Evolutionary conservation across 164 flowering plant genomes (phyloP).

Genomic region (Litsea cubeba): DNA sequence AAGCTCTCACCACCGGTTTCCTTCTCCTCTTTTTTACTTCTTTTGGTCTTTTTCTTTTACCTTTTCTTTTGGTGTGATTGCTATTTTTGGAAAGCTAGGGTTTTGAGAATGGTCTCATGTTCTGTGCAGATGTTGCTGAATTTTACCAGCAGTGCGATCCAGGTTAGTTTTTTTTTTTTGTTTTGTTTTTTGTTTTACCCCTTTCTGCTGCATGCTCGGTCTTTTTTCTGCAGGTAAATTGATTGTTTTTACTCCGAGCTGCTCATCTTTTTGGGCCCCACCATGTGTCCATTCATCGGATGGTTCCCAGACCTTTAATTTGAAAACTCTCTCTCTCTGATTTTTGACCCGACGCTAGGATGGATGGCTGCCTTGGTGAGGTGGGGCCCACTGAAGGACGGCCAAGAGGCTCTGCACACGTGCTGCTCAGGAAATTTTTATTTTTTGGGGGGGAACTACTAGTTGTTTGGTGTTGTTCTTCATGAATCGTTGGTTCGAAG

Average conservation of each 20-base stretch:
- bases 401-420: too few species aligned
- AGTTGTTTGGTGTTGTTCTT: too few species aligned
- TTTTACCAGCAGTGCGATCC: conserved; percentile 73
- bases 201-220: not conserved
- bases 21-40: not conserved
- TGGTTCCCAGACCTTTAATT: not conserved
- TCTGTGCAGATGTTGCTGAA: conserved; percentile 57
- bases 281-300: not conserved
- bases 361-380: too few species aligned
- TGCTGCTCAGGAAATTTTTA: too few species aligned
- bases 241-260: too few species aligned
- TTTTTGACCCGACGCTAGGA: too few species aligned
- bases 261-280: not conserved
- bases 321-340: too few species aligned
- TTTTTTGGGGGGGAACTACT: too few species aligned
- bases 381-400: too few species aligned
- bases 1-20: conserved; percentile 64
- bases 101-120: not conserved
- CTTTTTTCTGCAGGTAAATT: not conserved
- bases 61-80: not conserved
- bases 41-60: not conserved
- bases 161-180: conserved; percentile 35
- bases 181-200: conserved; percentile 16
- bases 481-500: too few species aligned
- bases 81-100: not conserved